Conservation (phyloP, 805 yeast species). For the Yueomyces sp. region DNA sequence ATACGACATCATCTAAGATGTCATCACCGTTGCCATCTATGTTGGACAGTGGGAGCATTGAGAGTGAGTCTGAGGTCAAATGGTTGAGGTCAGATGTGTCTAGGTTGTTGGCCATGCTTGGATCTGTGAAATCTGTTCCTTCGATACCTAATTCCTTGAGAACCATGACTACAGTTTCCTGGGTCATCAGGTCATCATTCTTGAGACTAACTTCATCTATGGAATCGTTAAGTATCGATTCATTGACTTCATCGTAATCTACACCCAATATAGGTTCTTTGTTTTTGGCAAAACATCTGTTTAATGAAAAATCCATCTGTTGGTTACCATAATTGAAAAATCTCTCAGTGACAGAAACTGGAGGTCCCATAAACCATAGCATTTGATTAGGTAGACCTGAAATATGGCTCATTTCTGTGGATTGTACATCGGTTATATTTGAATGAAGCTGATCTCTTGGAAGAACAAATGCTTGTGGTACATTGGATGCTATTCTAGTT, state of each 20-base stretch:
- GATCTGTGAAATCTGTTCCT: not conserved
- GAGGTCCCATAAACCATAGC: conserved; percentile 62
- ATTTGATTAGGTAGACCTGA: conserved; percentile 26
- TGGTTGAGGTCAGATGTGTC: not conserved
- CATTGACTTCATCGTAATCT: conserved; percentile 13
- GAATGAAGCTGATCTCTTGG: not conserved
- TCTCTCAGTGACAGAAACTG: conserved; percentile 34
- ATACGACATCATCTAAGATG: not conserved
- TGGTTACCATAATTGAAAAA: conserved; percentile 18
- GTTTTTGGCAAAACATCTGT: conserved; percentile 12
- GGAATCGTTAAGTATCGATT: conserved; percentile 2
- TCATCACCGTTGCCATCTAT: not conserved
- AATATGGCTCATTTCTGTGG: not conserved
- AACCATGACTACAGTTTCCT: not conserved
- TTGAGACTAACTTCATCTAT: not conserved
- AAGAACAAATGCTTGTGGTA: not conserved
- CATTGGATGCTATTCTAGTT: not conserved
- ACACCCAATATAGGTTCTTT: conserved; percentile 14
- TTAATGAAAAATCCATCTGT: conserved; percentile 9
- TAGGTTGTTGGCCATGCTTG: not conserved
- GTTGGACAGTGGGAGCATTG: not conserved
- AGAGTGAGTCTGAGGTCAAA: not conserved
- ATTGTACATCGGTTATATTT: no score
- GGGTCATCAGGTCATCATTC: not conserved
- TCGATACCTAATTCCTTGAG: not conserved